Conservation (phyloP, 1,284 basidiomycete species). For the Moesziomyces parantarcticus region DNA sequence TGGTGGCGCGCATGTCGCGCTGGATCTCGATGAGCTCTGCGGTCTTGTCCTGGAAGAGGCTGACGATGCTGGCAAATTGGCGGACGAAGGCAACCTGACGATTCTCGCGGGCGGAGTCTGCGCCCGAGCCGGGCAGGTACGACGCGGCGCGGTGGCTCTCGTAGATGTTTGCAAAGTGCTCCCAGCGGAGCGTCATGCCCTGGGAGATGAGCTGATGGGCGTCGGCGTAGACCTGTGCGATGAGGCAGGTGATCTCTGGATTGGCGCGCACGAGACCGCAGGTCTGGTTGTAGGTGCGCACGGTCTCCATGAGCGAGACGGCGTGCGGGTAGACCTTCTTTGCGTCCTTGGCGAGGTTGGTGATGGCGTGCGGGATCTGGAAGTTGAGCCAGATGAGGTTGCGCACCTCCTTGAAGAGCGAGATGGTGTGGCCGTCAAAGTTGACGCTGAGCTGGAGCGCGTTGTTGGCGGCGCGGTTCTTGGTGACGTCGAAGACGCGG, state of each 20-base stretch:
- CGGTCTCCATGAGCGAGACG: constrained; percentile 92
- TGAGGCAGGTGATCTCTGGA: constrained; percentile 87
- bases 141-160: constrained; percentile 73
- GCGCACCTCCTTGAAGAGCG: constrained; percentile 96
- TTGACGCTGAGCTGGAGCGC: constrained; percentile 88
- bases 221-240: constrained; percentile 59
- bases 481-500: constrained; percentile 93
- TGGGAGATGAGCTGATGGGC: constrained; percentile 56
- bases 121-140: constrained; percentile 56
- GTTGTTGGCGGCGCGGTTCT: constrained; percentile 73
- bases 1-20: constrained; percentile 82
- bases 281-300: constrained; percentile 94
- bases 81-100: constrained; percentile 91
- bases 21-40: constrained; percentile 91
- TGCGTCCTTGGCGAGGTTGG: constrained; percentile 96
- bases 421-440: constrained; percentile 97
- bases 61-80: constrained; percentile 92
- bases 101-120: constrained; percentile 73
- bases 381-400: constrained; percentile 95
- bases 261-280: constrained; percentile 84
- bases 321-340: constrained; percentile 98
- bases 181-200: constrained; percentile 90
- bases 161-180: constrained; percentile 76
- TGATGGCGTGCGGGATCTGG: constrained; percentile 91
- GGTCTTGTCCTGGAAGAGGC: constrained; percentile 83